phyloP scores from a whole-genome alignment of 1,284 basidiomycete species.

The Pseudozyma sp. region DNA sequence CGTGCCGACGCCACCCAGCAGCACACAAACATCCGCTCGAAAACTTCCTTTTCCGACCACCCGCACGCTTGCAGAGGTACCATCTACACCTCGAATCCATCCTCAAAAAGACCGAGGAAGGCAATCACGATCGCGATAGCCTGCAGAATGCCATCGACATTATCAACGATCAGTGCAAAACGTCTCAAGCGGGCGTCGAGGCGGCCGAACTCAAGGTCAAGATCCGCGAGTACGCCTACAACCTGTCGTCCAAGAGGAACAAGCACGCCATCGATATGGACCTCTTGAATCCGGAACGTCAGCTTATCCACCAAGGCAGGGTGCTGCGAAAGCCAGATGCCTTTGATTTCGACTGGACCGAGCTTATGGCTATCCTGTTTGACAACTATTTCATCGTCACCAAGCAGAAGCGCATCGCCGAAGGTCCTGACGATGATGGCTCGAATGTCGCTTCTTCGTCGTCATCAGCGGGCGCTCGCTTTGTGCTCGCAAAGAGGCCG shows the following conservation, averaged over 20 bases:
- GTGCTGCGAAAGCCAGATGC: slow-evolving; percentile 64
- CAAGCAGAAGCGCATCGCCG: slow-evolving; percentile 52
- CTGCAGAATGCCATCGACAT: slow-evolving; percentile 60
- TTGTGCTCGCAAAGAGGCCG: slow-evolving; percentile 61
- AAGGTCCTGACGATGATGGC: slow-evolving; percentile 35
- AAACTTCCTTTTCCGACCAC: slow-evolving; percentile 85
- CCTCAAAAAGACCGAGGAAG: slow-evolving; percentile 70
- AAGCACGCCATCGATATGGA: slow-evolving; percentile 60
- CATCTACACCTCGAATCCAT: slow-evolving; percentile 88
- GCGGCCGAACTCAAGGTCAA: slow-evolving; percentile 62
- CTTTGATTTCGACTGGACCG: slow-evolving; percentile 67
- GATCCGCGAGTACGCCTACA: slow-evolving; percentile 60
- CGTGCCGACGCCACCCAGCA: slow-evolving; percentile 77
- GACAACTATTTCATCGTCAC: slow-evolving; percentile 66
- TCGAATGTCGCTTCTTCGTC: slow-evolving; percentile 29
- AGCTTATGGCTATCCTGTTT: slow-evolving; percentile 62
- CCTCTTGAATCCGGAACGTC: slow-evolving; percentile 58
- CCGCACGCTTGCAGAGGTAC: slow-evolving; percentile 89
- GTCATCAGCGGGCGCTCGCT: slow-evolving; percentile 23
- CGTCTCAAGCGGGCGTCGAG: slow-evolving; percentile 62
- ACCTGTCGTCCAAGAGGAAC: slow-evolving; percentile 57
- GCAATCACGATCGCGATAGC: slow-evolving; percentile 54
- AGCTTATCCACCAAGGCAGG: slow-evolving; percentile 58
- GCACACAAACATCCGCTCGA: slow-evolving; percentile 85
- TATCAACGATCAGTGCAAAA: slow-evolving; percentile 65